phyloP scores from a whole-genome alignment of 352 stramenopile genomes.

The Phytophthora rubi region DNA sequence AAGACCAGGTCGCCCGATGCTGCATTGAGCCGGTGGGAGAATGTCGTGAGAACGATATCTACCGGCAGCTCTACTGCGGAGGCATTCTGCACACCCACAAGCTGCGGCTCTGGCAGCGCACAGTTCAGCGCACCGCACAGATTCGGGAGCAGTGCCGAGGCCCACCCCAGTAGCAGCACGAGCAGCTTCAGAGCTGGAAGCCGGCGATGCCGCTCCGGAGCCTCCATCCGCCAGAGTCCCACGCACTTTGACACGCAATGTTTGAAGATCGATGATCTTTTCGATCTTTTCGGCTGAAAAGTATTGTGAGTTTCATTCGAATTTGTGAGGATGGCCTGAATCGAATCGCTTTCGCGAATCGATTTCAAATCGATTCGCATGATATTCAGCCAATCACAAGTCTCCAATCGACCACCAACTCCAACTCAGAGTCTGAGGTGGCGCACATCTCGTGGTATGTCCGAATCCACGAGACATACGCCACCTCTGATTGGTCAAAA shows the following conservation, averaged over 20 bases:
- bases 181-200: not conserved
- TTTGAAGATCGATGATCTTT: not conserved
- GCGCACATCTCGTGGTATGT: no score
- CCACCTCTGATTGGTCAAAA: no score
- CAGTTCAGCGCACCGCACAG: conserved; percentile 27
- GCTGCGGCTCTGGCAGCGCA: conserved; percentile 33
- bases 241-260: conserved; percentile 13
- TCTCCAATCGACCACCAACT: no score
- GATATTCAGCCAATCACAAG: no score
- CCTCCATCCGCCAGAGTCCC: conserved; percentile 4
- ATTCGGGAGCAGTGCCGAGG: not conserved
- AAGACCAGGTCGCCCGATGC: conserved; percentile 12
- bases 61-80: conserved; percentile 28
- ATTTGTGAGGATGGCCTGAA: no score
- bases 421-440: no score
- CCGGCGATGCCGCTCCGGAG: not conserved
- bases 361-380: no score
- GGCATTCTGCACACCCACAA: conserved; percentile 38
- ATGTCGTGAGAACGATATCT: conserved; percentile 27
- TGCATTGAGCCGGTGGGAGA: not conserved
- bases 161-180: conserved; percentile 2
- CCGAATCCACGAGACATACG: no score
- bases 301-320: no score
- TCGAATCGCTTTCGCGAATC: no score
- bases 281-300: not conserved